Conservation (phyloP, 495 filamentous ascomycete species). For the Aspergillus bridgeri region DNA sequence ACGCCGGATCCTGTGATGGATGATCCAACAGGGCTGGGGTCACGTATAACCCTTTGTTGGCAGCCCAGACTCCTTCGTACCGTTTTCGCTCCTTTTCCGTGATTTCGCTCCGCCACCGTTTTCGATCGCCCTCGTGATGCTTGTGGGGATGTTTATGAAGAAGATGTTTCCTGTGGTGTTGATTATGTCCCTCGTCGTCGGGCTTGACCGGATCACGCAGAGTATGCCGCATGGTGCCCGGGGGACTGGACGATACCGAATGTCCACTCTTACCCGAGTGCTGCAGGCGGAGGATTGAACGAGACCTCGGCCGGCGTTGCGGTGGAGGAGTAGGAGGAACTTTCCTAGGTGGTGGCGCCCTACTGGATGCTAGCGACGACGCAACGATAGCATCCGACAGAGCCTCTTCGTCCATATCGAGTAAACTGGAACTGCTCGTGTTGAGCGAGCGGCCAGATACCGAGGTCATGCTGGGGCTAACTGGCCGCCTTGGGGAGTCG, state of each 20-base stretch:
- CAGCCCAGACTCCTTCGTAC: conserved; percentile 98
- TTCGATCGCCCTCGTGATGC: conserved; percentile 82
- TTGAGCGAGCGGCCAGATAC: conserved; percentile 25
- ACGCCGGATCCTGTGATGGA: neutral
- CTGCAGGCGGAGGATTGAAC: conserved; percentile 38
- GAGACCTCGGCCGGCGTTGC: conserved; percentile 48
- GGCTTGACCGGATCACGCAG: conserved; percentile 60
- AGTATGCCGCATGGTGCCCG: conserved; percentile 64
- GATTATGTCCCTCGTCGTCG: conserved; percentile 51
- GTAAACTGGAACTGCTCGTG: conserved; percentile 26
- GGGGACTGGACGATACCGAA: conserved; percentile 54
- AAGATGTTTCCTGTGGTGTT: conserved; percentile 45
- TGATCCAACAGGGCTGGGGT: conserved; percentile 8
- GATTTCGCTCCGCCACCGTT: conserved; percentile 77
- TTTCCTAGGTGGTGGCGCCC: conserved; percentile 52
- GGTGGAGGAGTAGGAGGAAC: conserved; percentile 41
- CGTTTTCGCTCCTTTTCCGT: conserved; percentile 75
- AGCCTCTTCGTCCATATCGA: conserved; percentile 46
- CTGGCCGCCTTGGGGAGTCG: conserved; percentile 15
- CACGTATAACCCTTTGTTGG: conserved; percentile 72
- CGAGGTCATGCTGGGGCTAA: conserved; percentile 29
- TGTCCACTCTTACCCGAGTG: conserved; percentile 30
- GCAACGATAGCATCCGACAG: conserved; percentile 79
- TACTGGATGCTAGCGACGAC: conserved; percentile 74
- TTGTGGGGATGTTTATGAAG: conserved; percentile 73